A percentile compares a stretch with the other conserved stretches of the same genome.
Conservation (phyloP, 108 stramenopile genomes). For the Cyclotella sp. region DNA sequence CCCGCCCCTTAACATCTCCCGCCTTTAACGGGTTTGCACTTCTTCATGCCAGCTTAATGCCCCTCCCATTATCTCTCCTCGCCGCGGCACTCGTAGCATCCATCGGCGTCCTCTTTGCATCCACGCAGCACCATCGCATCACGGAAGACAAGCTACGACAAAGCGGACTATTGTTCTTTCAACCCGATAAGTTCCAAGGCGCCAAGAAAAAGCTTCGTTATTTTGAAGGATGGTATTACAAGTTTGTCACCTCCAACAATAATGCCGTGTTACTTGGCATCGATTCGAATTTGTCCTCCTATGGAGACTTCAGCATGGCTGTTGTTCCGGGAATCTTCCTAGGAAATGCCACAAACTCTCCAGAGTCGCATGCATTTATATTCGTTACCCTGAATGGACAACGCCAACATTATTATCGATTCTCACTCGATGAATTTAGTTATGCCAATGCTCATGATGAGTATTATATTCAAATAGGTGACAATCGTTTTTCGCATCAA, state of each 20-base stretch:
- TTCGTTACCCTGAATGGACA: constrained; percentile 46
- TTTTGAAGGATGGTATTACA: constrained; percentile 49
- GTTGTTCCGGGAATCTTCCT: constrained; percentile 46
- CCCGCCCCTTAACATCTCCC: too few species aligned
- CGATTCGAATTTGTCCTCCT: background rate
- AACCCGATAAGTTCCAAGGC: constrained; percentile 42
- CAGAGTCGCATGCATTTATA: constrained; percentile 46
- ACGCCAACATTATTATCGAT: constrained; percentile 41
- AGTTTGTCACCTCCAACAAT: constrained; percentile 31
- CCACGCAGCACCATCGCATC: constrained; percentile 4
- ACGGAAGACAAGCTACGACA: constrained; percentile 14
- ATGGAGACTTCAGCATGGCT: constrained; percentile 31
- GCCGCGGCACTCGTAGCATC: constrained; percentile 13
- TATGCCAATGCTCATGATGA: constrained; percentile 28
- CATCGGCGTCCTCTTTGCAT: constrained; percentile 9
- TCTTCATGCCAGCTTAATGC: too few species aligned
- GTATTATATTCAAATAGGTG: constrained; percentile 32
- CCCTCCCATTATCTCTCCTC: constrained; percentile 10
- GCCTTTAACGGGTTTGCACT: too few species aligned
- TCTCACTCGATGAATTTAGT: constrained; percentile 22
- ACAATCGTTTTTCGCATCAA: constrained; percentile 29
- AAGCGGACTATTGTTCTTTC: constrained; percentile 25
- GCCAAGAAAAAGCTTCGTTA: constrained; percentile 18
- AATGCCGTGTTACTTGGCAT: background rate
- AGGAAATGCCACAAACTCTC: constrained; percentile 12